Percentiles rank a stretch among this genome's conserved stretches.
Conservation (phyloP, 2,329 filamentous ascomycete species). For the Phaeosphaeria sp. region DNA sequence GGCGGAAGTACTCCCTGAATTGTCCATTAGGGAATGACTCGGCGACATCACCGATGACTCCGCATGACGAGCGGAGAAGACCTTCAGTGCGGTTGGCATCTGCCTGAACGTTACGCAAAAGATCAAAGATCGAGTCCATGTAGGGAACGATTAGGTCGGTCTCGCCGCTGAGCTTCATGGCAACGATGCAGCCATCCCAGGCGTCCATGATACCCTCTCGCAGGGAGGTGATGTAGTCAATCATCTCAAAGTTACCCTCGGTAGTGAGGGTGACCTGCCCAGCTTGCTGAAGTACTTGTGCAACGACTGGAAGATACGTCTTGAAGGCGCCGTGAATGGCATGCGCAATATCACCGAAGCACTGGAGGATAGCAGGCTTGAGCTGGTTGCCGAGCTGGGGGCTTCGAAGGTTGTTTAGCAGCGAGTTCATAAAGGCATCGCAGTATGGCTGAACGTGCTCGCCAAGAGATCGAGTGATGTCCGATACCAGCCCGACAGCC, state of each 20-base stretch:
- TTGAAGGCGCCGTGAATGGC: constrained; percentile 93
- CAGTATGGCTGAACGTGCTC: constrained; percentile 93
- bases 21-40: constrained; percentile 93
- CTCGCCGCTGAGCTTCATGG: constrained; percentile 85
- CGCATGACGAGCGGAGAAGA: constrained; percentile 92
- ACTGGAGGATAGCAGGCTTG: constrained; percentile 97
- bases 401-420: constrained; percentile 91
- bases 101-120: constrained; percentile 79
- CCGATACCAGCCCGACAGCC: constrained; percentile 96
- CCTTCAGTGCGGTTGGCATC: constrained; percentile 91
- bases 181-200: constrained; percentile 95
- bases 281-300: constrained; percentile 92
- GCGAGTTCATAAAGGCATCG: constrained; percentile 97
- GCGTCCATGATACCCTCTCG: constrained; percentile 99
- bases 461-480: constrained; percentile 90
- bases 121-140: constrained; percentile 83
- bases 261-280: constrained; percentile 78
- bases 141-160: constrained; percentile 76
- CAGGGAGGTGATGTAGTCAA: constrained; percentile 93
- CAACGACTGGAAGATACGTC: constrained; percentile 90
- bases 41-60: constrained; percentile 94
- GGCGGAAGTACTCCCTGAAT: constrained; percentile 81
- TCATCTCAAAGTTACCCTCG: constrained; percentile 91
- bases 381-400: constrained; percentile 91
- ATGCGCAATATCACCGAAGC: constrained; percentile 96